phyloP scores from a whole-genome alignment of 345 rosid genomes.

The Lepidium aucheri region DNA sequence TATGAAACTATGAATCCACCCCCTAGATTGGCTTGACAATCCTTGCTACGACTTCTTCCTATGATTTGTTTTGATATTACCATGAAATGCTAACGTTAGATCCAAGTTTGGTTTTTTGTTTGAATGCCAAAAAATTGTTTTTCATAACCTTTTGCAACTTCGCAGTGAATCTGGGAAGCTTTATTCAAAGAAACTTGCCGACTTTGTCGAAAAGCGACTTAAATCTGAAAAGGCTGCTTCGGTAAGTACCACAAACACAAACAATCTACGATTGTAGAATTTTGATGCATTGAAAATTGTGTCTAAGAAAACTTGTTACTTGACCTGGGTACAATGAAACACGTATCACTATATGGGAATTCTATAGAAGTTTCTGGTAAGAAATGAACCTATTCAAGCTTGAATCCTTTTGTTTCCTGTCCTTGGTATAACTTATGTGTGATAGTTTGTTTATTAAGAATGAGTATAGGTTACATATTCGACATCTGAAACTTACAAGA shows the following conservation, averaged over 20 bases:
- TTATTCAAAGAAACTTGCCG: conserved; percentile 78
- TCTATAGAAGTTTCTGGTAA: neutral
- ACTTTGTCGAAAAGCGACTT: conserved; percentile 86
- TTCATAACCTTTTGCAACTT: conserved; percentile 9
- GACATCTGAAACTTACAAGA: neutral
- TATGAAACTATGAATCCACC: conserved; percentile 1
- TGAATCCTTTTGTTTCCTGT: neutral
- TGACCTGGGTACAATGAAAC: neutral
- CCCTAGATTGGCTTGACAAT: conserved; percentile 1
- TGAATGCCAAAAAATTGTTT: neutral
- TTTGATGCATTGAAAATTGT: neutral
- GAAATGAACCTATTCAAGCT: neutral
- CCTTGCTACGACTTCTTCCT: neutral
- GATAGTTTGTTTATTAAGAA: neutral
- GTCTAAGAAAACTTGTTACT: conserved; percentile 3
- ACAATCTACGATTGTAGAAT: neutral
- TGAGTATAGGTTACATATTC: neutral
- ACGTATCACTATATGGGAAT: neutral
- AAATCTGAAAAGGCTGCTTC: conserved; percentile 97
- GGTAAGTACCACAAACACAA: conserved; percentile 42
- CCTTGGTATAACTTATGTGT: neutral
- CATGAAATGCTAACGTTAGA: conserved; percentile 1
- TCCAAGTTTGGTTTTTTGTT: neutral
- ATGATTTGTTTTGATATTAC: neutral
- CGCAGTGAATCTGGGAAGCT: conserved; percentile 82